These are phyloP conservation scores for Anisodus tanguticus DNA, from an alignment of 257 asterid species.

Conservation along the genomic window DNA sequence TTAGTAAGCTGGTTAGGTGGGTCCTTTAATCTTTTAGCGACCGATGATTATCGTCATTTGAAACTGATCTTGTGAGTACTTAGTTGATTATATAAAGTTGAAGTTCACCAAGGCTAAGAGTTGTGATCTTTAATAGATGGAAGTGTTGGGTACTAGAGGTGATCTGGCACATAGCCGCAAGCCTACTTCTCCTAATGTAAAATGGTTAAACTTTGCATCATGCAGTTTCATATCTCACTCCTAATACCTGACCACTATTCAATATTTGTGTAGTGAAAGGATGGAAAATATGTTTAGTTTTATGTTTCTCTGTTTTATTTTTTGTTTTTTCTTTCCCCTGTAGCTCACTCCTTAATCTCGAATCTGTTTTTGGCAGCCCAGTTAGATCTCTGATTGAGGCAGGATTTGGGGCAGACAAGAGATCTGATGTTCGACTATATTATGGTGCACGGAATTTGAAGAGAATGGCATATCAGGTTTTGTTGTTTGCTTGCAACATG, in stretches of 20 bases:
- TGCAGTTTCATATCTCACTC: not conserved
- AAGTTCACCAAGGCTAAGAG: not conserved
- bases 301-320: not conserved
- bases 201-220: not conserved
- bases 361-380: conserved; percentile 60
- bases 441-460: conserved; percentile 89
- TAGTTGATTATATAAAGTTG: not conserved
- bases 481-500: conserved; percentile 32
- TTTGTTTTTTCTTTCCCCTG: not conserved
- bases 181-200: not conserved
- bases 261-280: not conserved
- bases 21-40: not conserved
- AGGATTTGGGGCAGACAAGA: conserved; percentile 70
- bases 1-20: conserved; percentile 16
- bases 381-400: conserved; percentile 83
- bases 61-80: not conserved
- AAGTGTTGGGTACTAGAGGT: not conserved
- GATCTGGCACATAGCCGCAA: not conserved
- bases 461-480: conserved; percentile 89
- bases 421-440: conserved; percentile 87
- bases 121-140: conserved; percentile 14
- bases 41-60: not conserved
- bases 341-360: not conserved
- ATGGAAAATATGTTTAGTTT: not conserved
- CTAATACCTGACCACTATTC: no score